Conservation (phyloP, 306 rosid genomes). For the Argentina anserina region DNA sequence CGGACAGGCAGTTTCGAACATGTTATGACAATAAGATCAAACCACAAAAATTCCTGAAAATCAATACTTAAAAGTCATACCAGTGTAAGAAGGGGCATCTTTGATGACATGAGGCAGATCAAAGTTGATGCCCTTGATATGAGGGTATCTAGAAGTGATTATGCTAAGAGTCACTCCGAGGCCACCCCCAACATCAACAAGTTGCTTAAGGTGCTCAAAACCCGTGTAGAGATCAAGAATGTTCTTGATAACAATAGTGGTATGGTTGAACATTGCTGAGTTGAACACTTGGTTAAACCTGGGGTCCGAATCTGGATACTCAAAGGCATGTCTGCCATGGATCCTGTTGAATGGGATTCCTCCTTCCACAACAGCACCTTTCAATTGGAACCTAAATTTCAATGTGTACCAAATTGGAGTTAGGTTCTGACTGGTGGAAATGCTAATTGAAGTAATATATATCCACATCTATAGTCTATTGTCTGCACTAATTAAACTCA, state of each 20-base stretch:
- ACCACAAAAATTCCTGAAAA: no score
- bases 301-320: constrained; percentile 29
- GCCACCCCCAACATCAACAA: constrained; percentile 69
- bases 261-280: constrained; percentile 40
- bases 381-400: constrained; percentile 32
- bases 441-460: no score
- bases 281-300: constrained; percentile 45
- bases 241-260: constrained; percentile 33
- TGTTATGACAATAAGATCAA: neutral
- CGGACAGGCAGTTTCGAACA: constrained; percentile 11
- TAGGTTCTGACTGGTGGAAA: no score
- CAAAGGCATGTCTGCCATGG: constrained; percentile 35
- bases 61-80: no score
- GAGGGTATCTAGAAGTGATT: constrained; percentile 51
- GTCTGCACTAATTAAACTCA: neutral
- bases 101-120: constrained; percentile 45
- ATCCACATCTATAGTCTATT: no score
- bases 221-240: constrained; percentile 42
- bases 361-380: constrained; percentile 26
- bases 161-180: constrained; percentile 39
- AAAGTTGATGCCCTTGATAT: constrained; percentile 40
- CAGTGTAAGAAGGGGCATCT: constrained; percentile 46
- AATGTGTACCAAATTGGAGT: neutral
- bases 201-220: constrained; percentile 30
- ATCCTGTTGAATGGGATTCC: constrained; percentile 45